These are phyloP conservation scores for Nemania sp. DNA, from an alignment of 2,329 filamentous ascomycete species.

Conservation along the genomic window DNA sequence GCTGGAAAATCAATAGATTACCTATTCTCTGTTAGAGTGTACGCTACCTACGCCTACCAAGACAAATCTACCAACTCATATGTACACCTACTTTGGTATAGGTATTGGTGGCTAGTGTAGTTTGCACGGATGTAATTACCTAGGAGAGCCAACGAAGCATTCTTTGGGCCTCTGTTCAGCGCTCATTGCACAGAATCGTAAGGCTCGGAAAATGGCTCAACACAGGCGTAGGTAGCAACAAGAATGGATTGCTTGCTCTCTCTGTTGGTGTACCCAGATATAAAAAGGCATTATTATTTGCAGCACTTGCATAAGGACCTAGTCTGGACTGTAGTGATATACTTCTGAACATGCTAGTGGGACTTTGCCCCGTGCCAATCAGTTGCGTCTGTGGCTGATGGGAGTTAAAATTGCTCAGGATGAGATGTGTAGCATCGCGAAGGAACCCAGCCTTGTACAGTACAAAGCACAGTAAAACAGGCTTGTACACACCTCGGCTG, in stretches of 20 bases:
- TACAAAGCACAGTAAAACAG: slow-evolving; percentile 1
- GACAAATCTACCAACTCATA: no score
- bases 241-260: neutral
- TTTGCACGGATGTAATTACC: no score
- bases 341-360: slow-evolving; percentile 2
- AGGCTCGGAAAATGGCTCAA: slow-evolving; percentile 13
- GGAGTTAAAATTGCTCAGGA: slow-evolving; percentile 21
- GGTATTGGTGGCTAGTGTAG: neutral
- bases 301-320: neutral
- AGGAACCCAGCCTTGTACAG: slow-evolving; percentile 6
- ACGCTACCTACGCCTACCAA: no score
- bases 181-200: neutral
- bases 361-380: slow-evolving; percentile 3
- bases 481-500: neutral
- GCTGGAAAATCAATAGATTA: no score
- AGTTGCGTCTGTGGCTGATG: slow-evolving; percentile 21
- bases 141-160: neutral
- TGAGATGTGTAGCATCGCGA: neutral
- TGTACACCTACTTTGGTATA: neutral
- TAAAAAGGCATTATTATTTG: neutral
- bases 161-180: neutral
- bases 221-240: slow-evolving; percentile 1
- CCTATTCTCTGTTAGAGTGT: no score
- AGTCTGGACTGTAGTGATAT: slow-evolving; percentile 4
- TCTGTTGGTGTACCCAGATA: slow-evolving; percentile 3